Evolutionary conservation across 495 filamentous ascomycete species (phyloP).

Genomic region (Penicillium ucsense): DNA sequence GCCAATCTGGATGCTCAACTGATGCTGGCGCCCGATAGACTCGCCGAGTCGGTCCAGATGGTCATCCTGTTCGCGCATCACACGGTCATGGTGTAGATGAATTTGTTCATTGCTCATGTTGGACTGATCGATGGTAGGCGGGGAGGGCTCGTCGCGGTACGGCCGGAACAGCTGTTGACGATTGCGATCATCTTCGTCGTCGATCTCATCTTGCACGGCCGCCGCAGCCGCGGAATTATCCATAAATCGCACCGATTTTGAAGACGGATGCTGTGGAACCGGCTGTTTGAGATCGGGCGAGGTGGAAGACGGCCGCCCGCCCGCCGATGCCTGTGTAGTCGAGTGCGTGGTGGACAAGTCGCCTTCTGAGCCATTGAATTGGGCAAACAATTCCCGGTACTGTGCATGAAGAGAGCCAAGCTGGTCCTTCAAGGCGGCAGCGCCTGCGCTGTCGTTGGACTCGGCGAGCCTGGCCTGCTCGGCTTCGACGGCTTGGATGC

Average conservation of each 20-base stretch:
- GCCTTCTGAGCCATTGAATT: slow-evolving; percentile 52
- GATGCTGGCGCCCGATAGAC: slow-evolving; percentile 83
- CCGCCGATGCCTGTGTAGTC: slow-evolving; percentile 48
- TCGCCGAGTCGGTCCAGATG: slow-evolving; percentile 80
- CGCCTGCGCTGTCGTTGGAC: slow-evolving; percentile 42
- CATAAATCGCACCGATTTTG: slow-evolving; percentile 88
- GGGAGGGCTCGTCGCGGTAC: slow-evolving; percentile 52
- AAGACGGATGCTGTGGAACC: slow-evolving; percentile 36
- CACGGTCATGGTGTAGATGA: slow-evolving; percentile 68
- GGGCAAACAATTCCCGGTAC: slow-evolving; percentile 47
- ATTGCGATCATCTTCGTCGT: slow-evolving; percentile 43
- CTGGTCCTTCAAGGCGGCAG: slow-evolving; percentile 62
- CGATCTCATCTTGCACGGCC: slow-evolving; percentile 24
- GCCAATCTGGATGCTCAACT: slow-evolving; percentile 91
- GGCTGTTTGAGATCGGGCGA: slow-evolving; percentile 37
- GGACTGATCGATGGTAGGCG: slow-evolving; percentile 52
- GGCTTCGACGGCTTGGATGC: slow-evolving; percentile 64
- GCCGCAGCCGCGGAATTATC: slow-evolving; percentile 46
- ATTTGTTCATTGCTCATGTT: slow-evolving; percentile 76
- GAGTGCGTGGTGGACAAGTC: slow-evolving; percentile 54
- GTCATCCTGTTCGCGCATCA: slow-evolving; percentile 80
- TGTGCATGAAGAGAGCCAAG: slow-evolving; percentile 47
- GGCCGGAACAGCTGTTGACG: slow-evolving; percentile 52
- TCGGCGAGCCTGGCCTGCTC: slow-evolving; percentile 54
- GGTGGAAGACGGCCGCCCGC: slow-evolving; percentile 38